A percentile compares a stretch with the other conserved stretches of the same genome.
phyloP scores from a whole-genome alignment of 2,329 filamentous ascomycete genomes.

The Hypocrella siamensis region DNA sequence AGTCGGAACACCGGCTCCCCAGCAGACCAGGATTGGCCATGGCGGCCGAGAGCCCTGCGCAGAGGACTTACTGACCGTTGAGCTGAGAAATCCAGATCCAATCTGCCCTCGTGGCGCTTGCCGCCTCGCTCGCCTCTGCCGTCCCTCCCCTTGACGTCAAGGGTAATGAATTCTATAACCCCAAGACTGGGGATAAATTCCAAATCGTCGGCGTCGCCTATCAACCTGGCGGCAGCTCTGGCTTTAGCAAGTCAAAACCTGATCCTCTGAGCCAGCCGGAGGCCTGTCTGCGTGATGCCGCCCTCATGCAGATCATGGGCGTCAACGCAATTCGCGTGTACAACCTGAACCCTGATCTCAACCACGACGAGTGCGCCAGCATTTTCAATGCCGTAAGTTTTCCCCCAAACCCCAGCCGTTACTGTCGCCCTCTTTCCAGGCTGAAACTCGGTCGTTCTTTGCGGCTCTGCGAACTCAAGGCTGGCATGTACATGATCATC shows the following conservation, averaged over 20 bases:
- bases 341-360: slow-evolving; percentile 48
- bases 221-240: slow-evolving; percentile 50
- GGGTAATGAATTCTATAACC: slow-evolving; percentile 44
- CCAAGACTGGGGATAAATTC: slow-evolving; percentile 41
- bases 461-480: slow-evolving; percentile 15
- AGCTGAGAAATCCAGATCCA: slow-evolving; percentile 13
- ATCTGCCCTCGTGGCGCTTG: slow-evolving; percentile 33
- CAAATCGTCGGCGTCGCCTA: slow-evolving; percentile 54
- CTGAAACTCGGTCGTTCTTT: too few species aligned
- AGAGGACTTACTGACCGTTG: too few species aligned
- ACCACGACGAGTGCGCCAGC: slow-evolving; percentile 51
- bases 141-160: slow-evolving; percentile 40
- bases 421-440: too few species aligned
- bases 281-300: slow-evolving; percentile 47
- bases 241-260: slow-evolving; percentile 34
- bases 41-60: too few species aligned
- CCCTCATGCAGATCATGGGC: slow-evolving; percentile 47
- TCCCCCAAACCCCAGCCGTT: too few species aligned
- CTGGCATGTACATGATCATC: slow-evolving; percentile 54
- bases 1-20: too few species aligned
- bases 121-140: slow-evolving; percentile 36
- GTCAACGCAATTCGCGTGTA: slow-evolving; percentile 57
- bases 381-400: slow-evolving; percentile 46
- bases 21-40: too few species aligned
- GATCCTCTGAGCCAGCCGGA: slow-evolving; percentile 45